Conservation (phyloP, 176 grass and related monocot genomes). For the Pharus latifolius region DNA sequence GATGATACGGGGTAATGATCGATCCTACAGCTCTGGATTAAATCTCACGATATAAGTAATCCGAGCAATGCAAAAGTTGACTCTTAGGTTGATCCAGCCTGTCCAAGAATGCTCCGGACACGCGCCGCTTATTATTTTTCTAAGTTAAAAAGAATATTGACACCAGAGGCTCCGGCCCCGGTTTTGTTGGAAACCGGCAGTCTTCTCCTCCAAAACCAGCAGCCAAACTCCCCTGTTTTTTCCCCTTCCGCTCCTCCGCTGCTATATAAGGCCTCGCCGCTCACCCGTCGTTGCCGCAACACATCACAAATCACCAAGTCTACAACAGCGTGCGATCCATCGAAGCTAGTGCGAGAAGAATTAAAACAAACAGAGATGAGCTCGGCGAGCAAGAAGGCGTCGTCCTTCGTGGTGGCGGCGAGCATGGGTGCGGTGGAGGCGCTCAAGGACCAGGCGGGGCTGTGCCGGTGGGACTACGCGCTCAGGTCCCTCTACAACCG, state of each 20-base stretch:
- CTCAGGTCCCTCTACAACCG: conserved; percentile 33
- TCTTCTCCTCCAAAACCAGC: conserved; percentile 17
- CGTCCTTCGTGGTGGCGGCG: conserved; percentile 44
- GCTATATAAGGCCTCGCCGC: neutral
- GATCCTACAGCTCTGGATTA: too few relatives aligned
- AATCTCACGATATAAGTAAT: too few relatives aligned
- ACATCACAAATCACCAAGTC: too few relatives aligned
- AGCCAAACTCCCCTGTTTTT: conserved; percentile 16
- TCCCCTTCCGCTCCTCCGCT: neutral
- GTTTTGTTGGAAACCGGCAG: conserved; percentile 15
- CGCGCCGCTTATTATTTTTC: too few relatives aligned
- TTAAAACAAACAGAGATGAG: conserved; percentile 10
- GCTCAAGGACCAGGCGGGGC: conserved; percentile 65
- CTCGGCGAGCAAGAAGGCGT: conserved; percentile 22
- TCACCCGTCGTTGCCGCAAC: neutral
- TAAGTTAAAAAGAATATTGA: too few relatives aligned
- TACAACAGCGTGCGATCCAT: neutral
- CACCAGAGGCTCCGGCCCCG: neutral
- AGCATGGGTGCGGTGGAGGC: conserved; percentile 60
- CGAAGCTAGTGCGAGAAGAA: neutral
- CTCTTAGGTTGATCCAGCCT: too few relatives aligned
- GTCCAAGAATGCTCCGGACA: too few relatives aligned
- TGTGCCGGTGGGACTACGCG: conserved; percentile 69
- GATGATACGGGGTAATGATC: too few relatives aligned
- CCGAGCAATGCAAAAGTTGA: too few relatives aligned